Percentiles rank a stretch among this genome's conserved stretches.
Evolutionary conservation across 805 yeast species (phyloP).

Genomic region (Saturnispora zaruensis): DNA sequence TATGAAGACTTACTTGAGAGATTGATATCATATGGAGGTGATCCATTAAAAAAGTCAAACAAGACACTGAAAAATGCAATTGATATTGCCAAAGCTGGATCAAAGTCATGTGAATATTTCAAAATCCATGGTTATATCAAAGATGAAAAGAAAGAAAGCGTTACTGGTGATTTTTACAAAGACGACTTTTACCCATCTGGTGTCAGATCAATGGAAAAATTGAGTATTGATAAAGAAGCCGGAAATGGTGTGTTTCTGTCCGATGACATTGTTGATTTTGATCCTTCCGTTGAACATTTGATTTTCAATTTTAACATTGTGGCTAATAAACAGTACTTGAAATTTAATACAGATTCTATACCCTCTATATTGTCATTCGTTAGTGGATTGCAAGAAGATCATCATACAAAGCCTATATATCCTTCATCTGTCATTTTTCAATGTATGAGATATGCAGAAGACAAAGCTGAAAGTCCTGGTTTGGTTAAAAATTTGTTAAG

Average conservation of each 20-base stretch:
- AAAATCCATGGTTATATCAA: slow-evolving; percentile 40
- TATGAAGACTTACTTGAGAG: slow-evolving; percentile 46
- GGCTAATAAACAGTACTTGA: slow-evolving; percentile 49
- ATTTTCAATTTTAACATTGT: slow-evolving; percentile 51
- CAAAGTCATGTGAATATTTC: slow-evolving; percentile 51
- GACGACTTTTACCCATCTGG: slow-evolving; percentile 8
- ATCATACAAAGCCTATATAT: slow-evolving; percentile 41
- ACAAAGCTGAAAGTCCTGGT: slow-evolving; percentile 43
- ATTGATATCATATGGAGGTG: slow-evolving; percentile 57
- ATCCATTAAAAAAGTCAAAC: slow-evolving; percentile 35
- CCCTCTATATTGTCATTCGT: slow-evolving; percentile 41
- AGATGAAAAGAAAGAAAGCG: slow-evolving; percentile 6
- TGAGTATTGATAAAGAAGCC: neutral
- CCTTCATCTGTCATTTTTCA: slow-evolving; percentile 69
- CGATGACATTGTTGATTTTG: slow-evolving; percentile 29
- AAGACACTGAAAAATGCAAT: slow-evolving; percentile 42
- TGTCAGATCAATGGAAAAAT: slow-evolving; percentile 13
- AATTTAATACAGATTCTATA: slow-evolving; percentile 52
- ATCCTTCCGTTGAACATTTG: slow-evolving; percentile 24
- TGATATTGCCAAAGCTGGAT: slow-evolving; percentile 47
- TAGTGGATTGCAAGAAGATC: slow-evolving; percentile 35
- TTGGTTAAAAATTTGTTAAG: slow-evolving; percentile 52
- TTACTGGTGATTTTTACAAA: slow-evolving; percentile 9
- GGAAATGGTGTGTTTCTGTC: slow-evolving; percentile 22
- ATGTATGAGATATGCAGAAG: slow-evolving; percentile 59